Evolutionary conservation across 331 rosid species (phyloP).

Genomic region (Spiraea crenata): DNA sequence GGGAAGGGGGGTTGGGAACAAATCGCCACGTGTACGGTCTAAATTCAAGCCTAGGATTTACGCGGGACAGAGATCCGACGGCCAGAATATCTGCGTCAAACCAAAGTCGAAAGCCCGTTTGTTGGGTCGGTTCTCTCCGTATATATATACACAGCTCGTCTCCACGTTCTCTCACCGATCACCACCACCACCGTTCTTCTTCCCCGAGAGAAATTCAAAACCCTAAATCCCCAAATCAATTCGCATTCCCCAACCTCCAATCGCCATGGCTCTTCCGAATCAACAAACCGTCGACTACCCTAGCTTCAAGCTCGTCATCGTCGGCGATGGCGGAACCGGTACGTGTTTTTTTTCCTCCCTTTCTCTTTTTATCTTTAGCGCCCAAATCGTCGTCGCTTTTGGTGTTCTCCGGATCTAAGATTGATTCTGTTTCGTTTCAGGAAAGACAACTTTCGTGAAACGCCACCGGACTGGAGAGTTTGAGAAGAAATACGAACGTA

Average conservation of each 20-base stretch:
- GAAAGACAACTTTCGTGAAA: conserved; percentile 43
- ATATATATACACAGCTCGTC: conserved; percentile 4
- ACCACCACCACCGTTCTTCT: background rate
- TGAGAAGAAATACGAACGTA: conserved; percentile 47
- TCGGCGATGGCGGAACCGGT: conserved; percentile 57
- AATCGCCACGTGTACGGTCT: conserved; percentile 33
- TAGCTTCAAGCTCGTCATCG: conserved; percentile 47
- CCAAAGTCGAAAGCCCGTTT: conserved; percentile 17
- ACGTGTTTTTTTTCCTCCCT: background rate
- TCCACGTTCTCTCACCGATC: background rate
- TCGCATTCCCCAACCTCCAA: background rate
- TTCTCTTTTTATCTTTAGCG: background rate
- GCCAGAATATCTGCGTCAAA: conserved; percentile 29
- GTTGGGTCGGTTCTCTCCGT: background rate
- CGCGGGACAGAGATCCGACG: conserved; percentile 43
- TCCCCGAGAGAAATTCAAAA: background rate
- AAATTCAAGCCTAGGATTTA: conserved; percentile 39
- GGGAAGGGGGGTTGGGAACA: too few species aligned
- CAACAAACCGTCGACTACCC: conserved; percentile 40
- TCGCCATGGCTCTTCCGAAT: conserved; percentile 29
- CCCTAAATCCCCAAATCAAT: background rate
- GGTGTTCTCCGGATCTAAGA: background rate
- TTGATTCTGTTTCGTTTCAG: conserved; percentile 12
- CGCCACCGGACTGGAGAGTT: conserved; percentile 41
- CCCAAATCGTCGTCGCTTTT: background rate